These are phyloP conservation scores for Somion occarium DNA, from an alignment of 1,284 basidiomycete species.

Conservation along the genomic window DNA sequence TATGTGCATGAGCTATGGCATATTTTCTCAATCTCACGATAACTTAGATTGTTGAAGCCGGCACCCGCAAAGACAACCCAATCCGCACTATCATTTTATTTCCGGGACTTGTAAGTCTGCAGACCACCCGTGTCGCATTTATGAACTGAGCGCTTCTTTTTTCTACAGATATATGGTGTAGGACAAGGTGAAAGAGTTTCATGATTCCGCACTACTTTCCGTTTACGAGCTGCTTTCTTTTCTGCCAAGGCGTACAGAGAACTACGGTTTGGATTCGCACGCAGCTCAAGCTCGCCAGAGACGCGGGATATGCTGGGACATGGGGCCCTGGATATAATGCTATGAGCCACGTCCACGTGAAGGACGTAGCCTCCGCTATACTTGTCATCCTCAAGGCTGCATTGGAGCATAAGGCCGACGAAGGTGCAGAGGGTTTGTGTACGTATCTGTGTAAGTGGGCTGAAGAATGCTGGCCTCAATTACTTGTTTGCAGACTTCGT, in stretches of 20 bases:
- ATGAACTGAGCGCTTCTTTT: too few relatives aligned
- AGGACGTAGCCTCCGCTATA: conserved; percentile 31
- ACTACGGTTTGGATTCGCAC: conserved; percentile 30
- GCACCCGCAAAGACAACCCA: conserved; percentile 33
- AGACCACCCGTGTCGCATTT: background rate
- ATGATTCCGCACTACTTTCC: too few relatives aligned
- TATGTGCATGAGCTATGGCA: conserved; percentile 8
- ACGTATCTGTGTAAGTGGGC: conserved; percentile 3
- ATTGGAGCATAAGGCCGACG: conserved; percentile 33
- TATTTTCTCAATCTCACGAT: background rate
- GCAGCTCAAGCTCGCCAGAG: conserved; percentile 28
- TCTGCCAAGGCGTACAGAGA: conserved; percentile 30
- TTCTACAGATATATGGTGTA: too few relatives aligned
- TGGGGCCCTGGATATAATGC: conserved; percentile 35
- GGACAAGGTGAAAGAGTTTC: too few relatives aligned
- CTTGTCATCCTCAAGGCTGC: conserved; percentile 32
- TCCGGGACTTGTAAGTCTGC: conserved; percentile 17
- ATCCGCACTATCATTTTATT: conserved; percentile 37
- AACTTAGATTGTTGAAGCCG: conserved; percentile 32
- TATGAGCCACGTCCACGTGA: conserved; percentile 36
- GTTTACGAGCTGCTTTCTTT: too few relatives aligned
- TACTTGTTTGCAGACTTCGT: background rate
- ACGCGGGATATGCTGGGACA: conserved; percentile 31
- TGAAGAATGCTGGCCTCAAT: background rate
- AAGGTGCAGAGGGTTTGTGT: conserved; percentile 37